phyloP scores from a whole-genome alignment of 176 grass and related monocot genomes.

The Zoysia japonica region DNA sequence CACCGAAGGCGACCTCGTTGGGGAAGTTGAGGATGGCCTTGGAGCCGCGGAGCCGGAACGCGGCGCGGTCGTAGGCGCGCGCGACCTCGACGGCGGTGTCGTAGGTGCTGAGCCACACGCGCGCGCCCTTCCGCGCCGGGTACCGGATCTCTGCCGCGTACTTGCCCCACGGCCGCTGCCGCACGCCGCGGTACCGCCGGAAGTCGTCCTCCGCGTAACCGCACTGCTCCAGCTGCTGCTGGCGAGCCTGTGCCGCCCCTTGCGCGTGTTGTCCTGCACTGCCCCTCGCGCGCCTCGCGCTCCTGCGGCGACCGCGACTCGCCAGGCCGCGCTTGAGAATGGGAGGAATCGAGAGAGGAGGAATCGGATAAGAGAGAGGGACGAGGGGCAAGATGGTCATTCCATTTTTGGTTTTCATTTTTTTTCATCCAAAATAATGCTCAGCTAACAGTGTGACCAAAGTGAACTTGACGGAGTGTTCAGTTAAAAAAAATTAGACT shows the following conservation, averaged over 20 bases:
- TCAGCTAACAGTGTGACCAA: no score
- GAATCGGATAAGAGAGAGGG: no score
- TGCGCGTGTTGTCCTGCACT: no score
- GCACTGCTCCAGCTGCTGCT: background rate
- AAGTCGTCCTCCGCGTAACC: slow-evolving; percentile 45
- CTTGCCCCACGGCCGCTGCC: slow-evolving; percentile 81
- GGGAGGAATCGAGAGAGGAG: no score
- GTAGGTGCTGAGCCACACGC: slow-evolving; percentile 95
- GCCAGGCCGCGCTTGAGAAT: no score
- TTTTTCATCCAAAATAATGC: no score
- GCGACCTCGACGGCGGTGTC: slow-evolving; percentile 74
- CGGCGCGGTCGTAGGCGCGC: slow-evolving; percentile 73
- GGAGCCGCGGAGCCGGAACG: slow-evolving; percentile 58
- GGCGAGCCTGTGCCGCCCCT: background rate
- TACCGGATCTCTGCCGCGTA: slow-evolving; percentile 88
- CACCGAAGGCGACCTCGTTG: slow-evolving; percentile 41
- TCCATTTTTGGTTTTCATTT: no score
- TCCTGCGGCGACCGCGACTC: no score
- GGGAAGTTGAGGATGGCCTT: slow-evolving; percentile 79
- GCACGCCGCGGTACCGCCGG: slow-evolving; percentile 68
- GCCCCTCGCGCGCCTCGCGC: no score
- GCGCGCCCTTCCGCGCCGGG: slow-evolving; percentile 57
- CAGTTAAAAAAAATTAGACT: no score
- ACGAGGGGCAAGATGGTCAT: no score
- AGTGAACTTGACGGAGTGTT: no score